Conservation (phyloP, 495 filamentous ascomycete species). For the Penicillium odoratum region DNA sequence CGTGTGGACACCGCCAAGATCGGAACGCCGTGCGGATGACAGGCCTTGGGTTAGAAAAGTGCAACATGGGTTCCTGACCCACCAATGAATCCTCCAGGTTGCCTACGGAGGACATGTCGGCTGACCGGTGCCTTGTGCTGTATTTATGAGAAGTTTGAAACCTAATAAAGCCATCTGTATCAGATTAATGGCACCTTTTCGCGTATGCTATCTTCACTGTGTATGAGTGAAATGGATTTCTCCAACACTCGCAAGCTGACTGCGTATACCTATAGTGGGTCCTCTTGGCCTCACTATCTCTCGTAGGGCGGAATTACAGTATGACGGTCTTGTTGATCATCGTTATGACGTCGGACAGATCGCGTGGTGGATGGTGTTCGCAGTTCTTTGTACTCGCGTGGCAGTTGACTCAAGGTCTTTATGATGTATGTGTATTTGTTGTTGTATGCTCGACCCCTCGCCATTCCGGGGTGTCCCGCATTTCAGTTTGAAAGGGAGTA, state of each 20-base stretch:
- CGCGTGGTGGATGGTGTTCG: neutral
- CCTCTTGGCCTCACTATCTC: neutral
- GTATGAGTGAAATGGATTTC: neutral
- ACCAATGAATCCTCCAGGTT: neutral
- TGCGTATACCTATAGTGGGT: neutral
- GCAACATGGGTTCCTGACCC: neutral
- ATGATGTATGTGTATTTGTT: neutral
- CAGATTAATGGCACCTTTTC: neutral
- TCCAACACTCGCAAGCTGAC: neutral
- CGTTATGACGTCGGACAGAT: neutral
- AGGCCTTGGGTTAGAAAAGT: conserved; percentile 8
- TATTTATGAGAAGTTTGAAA: neutral
- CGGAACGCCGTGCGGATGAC: conserved; percentile 43
- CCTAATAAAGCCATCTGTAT: neutral
- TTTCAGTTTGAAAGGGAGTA: neutral
- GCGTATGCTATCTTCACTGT: neutral
- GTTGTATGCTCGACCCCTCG: neutral
- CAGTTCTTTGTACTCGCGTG: neutral
- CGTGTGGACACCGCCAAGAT: conserved; percentile 45
- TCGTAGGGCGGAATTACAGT: neutral
- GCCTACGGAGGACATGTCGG: neutral
- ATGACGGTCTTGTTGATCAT: neutral
- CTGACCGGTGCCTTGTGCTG: neutral
- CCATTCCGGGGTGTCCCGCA: conserved; percentile 8
- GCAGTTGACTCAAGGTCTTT: neutral